Conservation (phyloP, 257 asterid species). For the Nicotiana obtusifolia region DNA sequence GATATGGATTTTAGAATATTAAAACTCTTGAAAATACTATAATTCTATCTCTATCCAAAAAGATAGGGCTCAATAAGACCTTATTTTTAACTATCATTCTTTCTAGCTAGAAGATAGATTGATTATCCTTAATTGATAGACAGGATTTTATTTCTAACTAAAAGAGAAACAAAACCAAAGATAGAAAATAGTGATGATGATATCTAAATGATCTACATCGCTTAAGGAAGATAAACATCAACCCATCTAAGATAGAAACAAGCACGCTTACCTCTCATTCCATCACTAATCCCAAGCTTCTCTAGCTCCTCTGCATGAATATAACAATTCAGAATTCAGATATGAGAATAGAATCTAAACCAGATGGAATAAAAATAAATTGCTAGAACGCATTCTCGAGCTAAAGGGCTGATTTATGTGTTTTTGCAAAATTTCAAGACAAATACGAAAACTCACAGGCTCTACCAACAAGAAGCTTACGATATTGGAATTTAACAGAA, state of each 20-base stretch:
- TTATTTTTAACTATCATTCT: not conserved
- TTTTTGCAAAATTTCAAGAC: not conserved
- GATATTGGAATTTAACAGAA: not conserved
- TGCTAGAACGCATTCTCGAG: constrained; percentile 4
- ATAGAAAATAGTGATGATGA: not conserved
- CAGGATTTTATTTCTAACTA: not conserved
- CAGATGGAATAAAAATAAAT: not conserved
- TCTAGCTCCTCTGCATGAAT: constrained; percentile 71
- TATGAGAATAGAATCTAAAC: constrained; percentile 11
- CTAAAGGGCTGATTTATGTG: not conserved
- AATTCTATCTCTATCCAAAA: not conserved
- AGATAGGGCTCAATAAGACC: not conserved
- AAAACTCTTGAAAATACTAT: not conserved
- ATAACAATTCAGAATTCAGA: constrained; percentile 20
- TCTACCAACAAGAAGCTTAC: not conserved
- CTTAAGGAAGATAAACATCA: not conserved
- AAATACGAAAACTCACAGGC: not conserved
- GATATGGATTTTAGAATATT: not conserved
- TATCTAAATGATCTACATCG: not conserved
- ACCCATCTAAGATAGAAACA: not conserved
- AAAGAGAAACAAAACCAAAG: not conserved
- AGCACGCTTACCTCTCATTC: constrained; percentile 56
- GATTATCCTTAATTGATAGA: not conserved
- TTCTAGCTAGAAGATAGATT: not conserved
- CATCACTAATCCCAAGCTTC: constrained; percentile 71